These are phyloP conservation scores for Suhomyces tanzawaensis DNA, from an alignment of 805 yeast genomes.

Conservation along the genomic window DNA sequence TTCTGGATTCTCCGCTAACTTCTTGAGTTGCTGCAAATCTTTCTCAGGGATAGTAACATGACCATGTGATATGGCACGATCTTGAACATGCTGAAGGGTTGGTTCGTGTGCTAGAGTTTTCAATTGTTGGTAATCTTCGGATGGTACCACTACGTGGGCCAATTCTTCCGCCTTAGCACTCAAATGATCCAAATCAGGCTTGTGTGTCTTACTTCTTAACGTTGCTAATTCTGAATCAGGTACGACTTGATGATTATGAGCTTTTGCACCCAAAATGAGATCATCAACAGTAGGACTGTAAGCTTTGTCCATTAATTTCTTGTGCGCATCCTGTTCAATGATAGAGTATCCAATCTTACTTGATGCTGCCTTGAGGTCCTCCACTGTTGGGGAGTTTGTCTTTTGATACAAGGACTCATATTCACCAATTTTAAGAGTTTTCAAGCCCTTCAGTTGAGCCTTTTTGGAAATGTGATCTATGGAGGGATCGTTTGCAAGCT, in stretches of 20 bases:
- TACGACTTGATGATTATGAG: constrained; percentile 15
- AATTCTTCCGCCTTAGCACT: constrained; percentile 5
- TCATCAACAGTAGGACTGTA: constrained; percentile 16
- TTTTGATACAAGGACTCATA: constrained; percentile 10
- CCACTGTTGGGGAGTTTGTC: constrained; percentile 20
- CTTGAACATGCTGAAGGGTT: constrained; percentile 9
- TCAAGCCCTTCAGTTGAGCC: constrained; percentile 19
- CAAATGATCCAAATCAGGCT: constrained; percentile 9
- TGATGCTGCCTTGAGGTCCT: constrained; percentile 16
- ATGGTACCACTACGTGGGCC: constrained; percentile 4
- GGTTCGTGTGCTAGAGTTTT: constrained; percentile 14
- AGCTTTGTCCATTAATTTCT: constrained; percentile 6
- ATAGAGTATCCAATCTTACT: constrained; percentile 9
- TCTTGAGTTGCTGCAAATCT: constrained; percentile 17
- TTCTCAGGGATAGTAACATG: constrained; percentile 15
- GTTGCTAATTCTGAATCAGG: constrained; percentile 12
- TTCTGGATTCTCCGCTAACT: constrained; percentile 14
- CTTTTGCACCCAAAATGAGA: constrained; percentile 13
- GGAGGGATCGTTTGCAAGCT: constrained; percentile 31
- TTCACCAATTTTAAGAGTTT: constrained; percentile 12
- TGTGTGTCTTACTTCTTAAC: constrained; percentile 11
- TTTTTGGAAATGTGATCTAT: constrained; percentile 13
- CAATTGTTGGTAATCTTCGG: constrained; percentile 5
- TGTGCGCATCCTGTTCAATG: constrained; percentile 11
- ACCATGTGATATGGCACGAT: constrained; percentile 5